These are phyloP conservation scores for Xerocomellus chrysenteron DNA, from an alignment of 768 basidiomycete species.

Conservation along the genomic window DNA sequence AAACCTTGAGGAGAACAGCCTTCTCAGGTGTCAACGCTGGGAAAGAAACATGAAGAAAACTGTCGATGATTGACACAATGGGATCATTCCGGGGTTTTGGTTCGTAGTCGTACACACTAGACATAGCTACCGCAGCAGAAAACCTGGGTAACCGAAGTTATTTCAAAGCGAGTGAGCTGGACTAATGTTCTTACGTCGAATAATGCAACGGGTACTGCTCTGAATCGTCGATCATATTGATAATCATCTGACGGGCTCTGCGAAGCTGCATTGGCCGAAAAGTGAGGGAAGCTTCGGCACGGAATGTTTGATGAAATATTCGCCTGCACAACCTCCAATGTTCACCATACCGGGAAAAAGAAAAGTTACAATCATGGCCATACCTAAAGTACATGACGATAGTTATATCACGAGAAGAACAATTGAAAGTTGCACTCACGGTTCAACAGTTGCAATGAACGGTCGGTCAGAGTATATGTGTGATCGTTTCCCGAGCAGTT, in stretches of 20 bases:
- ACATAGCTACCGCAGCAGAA: slow-evolving; percentile 30
- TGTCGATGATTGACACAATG: background rate
- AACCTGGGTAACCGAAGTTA: slow-evolving; percentile 16
- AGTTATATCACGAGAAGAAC: background rate
- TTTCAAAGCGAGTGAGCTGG: background rate
- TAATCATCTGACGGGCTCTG: slow-evolving; percentile 8
- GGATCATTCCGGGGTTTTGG: background rate
- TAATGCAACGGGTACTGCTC: background rate
- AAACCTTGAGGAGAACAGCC: slow-evolving; percentile 10
- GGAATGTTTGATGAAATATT: slow-evolving; percentile 21
- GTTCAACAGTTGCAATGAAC: background rate
- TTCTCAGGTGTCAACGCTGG: slow-evolving; percentile 8
- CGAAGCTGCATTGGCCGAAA: slow-evolving; percentile 19
- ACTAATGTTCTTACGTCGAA: background rate
- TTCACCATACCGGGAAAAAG: background rate
- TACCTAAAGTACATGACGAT: background rate
- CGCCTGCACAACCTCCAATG: slow-evolving; percentile 14
- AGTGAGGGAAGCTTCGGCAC: background rate
- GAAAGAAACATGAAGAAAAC: background rate
- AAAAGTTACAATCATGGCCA: slow-evolving; percentile 2
- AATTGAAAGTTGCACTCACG: background rate
- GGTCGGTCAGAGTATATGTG: slow-evolving; percentile 16
- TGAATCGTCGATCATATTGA: slow-evolving; percentile 10
- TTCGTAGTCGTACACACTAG: slow-evolving; percentile 15
- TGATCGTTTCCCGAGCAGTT: slow-evolving; percentile 13